Conservation (phyloP, 2,329 filamentous ascomycete species). For the Penicillium sp. region DNA sequence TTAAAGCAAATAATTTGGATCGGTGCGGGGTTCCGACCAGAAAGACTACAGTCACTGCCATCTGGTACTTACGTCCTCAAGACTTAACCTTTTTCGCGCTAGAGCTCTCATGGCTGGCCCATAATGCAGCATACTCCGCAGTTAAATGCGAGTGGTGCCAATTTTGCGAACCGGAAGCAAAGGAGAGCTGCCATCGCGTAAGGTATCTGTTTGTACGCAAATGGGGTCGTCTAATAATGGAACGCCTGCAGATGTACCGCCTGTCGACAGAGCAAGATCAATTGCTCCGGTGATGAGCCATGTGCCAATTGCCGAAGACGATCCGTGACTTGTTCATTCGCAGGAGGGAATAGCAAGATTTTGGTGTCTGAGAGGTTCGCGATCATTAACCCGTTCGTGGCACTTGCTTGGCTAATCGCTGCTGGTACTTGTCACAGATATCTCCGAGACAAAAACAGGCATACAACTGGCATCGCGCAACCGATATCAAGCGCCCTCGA, state of each 20-base stretch:
- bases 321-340: conserved; percentile 7
- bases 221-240: neutral
- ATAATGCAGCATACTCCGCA: neutral
- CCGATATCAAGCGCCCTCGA: neutral
- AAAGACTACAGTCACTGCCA: neutral
- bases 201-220: neutral
- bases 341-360: conserved; percentile 7
- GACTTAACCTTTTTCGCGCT: neutral
- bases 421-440: neutral
- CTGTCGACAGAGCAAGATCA: conserved; percentile 48
- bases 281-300: conserved; percentile 44
- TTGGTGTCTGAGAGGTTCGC: conserved; percentile 6
- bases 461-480: conserved; percentile 4
- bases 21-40: neutral
- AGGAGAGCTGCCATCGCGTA: conserved; percentile 7
- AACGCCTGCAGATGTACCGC: conserved; percentile 21
- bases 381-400: neutral
- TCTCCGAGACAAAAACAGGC: conserved; percentile 18
- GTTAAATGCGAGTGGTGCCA: neutral
- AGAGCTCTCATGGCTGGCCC: neutral
- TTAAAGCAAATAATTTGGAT: neutral
- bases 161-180: conserved; percentile 1
- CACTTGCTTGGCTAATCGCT: neutral
- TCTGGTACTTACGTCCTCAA: neutral
- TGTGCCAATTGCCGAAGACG: conserved; percentile 33